A percentile compares a stretch with the other conserved stretches of the same genome.
Conservation (phyloP, 2,329 filamentous ascomycete species). For the Xylariaceae sp. region DNA sequence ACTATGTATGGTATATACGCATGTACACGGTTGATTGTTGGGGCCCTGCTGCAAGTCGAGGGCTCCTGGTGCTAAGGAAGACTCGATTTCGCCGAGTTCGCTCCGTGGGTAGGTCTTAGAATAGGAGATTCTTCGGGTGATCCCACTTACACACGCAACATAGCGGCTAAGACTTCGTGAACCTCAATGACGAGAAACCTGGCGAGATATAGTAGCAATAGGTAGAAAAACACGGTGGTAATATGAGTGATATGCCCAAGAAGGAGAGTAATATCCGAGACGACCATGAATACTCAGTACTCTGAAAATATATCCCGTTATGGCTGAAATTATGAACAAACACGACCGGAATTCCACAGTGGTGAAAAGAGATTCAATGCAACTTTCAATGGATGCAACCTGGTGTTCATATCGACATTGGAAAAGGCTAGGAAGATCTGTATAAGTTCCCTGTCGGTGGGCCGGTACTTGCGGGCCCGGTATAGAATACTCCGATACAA, state of each 20-base stretch:
- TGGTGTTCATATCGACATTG: background rate
- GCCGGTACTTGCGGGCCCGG: background rate
- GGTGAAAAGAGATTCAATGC: background rate
- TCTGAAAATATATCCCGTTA: background rate
- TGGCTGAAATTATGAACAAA: background rate
- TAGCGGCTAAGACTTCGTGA: no score
- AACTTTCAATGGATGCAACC: background rate
- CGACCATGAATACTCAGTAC: background rate
- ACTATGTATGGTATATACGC: background rate
- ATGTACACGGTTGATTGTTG: conserved; percentile 14
- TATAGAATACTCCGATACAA: background rate
- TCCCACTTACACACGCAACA: conserved; percentile 3
- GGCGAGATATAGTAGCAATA: background rate
- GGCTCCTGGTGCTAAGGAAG: no score
- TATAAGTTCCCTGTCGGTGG: background rate
- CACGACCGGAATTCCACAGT: background rate
- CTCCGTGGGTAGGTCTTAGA: conserved; percentile 15
- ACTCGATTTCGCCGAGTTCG: conserved; percentile 30
- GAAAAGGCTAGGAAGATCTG: background rate
- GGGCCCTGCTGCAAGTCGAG: conserved; percentile 10
- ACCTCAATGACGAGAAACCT: no score
- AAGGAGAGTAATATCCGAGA: conserved; percentile 12
- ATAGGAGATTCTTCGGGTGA: conserved; percentile 16
- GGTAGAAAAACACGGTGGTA: no score
- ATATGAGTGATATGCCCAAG: background rate